These are phyloP conservation scores for Pseudogymnoascus verrucosus DNA, from an alignment of 2,329 filamentous ascomycete species.

Conservation along the genomic window DNA sequence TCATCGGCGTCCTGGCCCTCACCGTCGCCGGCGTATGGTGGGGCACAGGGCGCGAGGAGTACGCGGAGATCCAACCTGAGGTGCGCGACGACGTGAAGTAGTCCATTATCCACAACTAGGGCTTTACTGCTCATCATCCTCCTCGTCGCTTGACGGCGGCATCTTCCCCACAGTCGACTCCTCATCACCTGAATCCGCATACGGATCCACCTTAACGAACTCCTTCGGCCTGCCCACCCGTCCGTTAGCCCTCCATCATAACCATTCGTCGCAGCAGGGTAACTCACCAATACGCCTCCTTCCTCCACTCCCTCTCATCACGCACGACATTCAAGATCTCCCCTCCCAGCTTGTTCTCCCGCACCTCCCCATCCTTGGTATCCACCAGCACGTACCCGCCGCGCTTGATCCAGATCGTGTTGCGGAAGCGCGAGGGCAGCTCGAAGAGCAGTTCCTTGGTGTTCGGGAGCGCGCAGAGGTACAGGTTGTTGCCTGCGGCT, in stretches of 20 bases:
- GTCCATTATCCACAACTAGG: conserved; percentile 4
- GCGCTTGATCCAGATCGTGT: conserved; percentile 87
- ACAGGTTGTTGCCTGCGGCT: conserved; percentile 83
- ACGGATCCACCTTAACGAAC: conserved; percentile 58
- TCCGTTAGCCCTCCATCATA: not conserved
- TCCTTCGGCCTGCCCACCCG: conserved; percentile 60
- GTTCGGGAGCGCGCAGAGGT: conserved; percentile 65
- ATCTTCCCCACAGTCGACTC: conserved; percentile 77
- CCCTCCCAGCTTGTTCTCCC: conserved; percentile 71
- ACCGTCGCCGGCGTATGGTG: conserved; percentile 44
- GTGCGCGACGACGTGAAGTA: conserved; percentile 14
- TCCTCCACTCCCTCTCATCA: conserved; percentile 87
- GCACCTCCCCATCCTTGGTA: conserved; percentile 52
- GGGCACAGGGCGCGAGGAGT: conserved; percentile 28
- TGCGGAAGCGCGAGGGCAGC: conserved; percentile 77
- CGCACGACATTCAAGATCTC: conserved; percentile 90
- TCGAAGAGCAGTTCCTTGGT: conserved; percentile 65
- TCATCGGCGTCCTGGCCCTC: conserved; percentile 61
- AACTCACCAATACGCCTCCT: conserved; percentile 71
- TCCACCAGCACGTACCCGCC: conserved; percentile 84
- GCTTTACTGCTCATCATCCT: conserved; percentile 42
- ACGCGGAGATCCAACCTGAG: conserved; percentile 12
- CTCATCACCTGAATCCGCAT: conserved; percentile 62
- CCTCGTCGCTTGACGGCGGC: conserved; percentile 74
- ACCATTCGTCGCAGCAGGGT: not conserved